Evolutionary conservation across 352 stramenopile species (phyloP).

Genomic region (Hyaloperonospora brassicae): DNA sequence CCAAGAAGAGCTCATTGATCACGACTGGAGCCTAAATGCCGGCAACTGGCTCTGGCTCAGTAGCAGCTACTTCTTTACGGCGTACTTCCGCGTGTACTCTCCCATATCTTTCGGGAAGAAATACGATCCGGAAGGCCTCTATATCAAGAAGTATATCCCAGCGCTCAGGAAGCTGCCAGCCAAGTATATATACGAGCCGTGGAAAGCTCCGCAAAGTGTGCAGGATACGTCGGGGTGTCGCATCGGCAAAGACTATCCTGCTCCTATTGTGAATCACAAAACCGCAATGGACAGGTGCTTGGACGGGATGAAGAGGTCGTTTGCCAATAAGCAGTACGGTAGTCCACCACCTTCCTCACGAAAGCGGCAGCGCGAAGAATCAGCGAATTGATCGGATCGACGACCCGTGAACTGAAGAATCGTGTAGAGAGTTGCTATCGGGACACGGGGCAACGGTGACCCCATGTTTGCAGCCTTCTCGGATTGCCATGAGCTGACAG

Average conservation of each 20-base stretch:
- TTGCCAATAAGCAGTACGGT: slow-evolving; percentile 43
- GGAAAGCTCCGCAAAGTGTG: slow-evolving; percentile 89
- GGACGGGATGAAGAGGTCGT: slow-evolving; percentile 86
- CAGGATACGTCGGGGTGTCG: slow-evolving; percentile 79
- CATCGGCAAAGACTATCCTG: slow-evolving; percentile 91
- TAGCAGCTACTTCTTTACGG: slow-evolving; percentile 92
- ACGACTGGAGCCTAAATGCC: slow-evolving; percentile 95
- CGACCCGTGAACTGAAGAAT: too few relatives aligned
- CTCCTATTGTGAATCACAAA: slow-evolving; percentile 92
- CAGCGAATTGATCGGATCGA: neutral
- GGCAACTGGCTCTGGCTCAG: slow-evolving; percentile 98
- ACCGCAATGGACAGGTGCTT: slow-evolving; percentile 87
- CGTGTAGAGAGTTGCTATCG: too few relatives aligned
- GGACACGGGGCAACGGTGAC: too few relatives aligned
- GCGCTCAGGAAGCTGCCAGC: slow-evolving; percentile 85
- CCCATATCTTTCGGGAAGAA: slow-evolving; percentile 93
- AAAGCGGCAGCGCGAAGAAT: slow-evolving; percentile 1
- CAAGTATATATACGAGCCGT: slow-evolving; percentile 98
- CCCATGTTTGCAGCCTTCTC: too few relatives aligned
- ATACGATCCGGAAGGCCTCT: slow-evolving; percentile 89
- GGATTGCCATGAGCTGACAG: too few relatives aligned
- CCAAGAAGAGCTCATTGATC: slow-evolving; percentile 92
- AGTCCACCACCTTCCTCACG: slow-evolving; percentile 14
- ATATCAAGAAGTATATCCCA: slow-evolving; percentile 91
- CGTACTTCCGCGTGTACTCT: slow-evolving; percentile 96